Evolutionary conservation across 768 basidiomycete genomes (phyloP), one percentile per base, ranked within the genome.

Genomic region (Sporobolomyces pararoseus): DNA sequence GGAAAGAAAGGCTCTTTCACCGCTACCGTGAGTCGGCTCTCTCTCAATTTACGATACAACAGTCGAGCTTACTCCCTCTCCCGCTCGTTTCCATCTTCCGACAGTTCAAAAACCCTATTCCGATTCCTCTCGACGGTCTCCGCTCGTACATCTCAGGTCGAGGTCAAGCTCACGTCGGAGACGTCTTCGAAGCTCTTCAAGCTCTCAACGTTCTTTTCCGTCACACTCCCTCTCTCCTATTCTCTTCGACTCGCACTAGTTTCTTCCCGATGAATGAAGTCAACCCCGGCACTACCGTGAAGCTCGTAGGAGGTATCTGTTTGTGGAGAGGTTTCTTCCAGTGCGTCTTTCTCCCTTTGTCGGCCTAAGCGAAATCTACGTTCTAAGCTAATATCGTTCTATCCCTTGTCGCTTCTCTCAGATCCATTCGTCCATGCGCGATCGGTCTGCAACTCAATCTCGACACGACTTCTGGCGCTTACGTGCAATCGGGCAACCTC

Each of bases 381-480:
- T n/a, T 27, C n/a, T 7, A 6, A 27, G 4, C 35, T 23, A 35
- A n/a, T 51, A 9, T 42, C 61, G 31, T 4, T 14, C 39, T 29
- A 42, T 21, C 25, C n/a, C 17, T 12, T 10, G 13, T 31, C n/a
- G 0, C 31, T 5, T 16, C 57, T 44, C 34, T 39, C 17, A 63
- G 67, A 23, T 42, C 59, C 1, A 53, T 71, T 31, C 52, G 64
- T 10, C 29, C 64, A 0, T 66, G 69, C 47, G 14, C 27, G 17
- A 2, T 0, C 6, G 60, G 59, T 3, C 52, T 65, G 5, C 53
- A 57, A 23, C 35, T 71, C 35, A 63, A 57, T 60, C 29, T 71
- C 53, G 59, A 71, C 53, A 66, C 64, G 16, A 63, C 69, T 1
- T 55, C 64, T 5, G 32, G 37, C 13, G 64, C 64, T 7, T 71